Conservation (phyloP, 371 early-diverging fungal species). For the Phascolomyces articulosus region DNA sequence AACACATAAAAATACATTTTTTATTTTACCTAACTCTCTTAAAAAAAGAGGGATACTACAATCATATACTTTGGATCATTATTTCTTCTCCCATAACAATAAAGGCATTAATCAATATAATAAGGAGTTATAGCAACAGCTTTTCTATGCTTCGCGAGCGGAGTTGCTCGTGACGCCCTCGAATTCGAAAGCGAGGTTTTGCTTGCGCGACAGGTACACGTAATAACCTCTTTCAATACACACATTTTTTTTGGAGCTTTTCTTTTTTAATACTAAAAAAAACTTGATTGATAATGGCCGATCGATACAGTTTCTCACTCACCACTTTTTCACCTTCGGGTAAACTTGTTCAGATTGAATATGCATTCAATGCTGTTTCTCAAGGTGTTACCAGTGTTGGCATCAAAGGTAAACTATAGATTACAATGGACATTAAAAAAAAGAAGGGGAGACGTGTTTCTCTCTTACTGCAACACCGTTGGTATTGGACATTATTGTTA, state of each 20-base stretch:
- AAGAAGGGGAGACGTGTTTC: too few relatives aligned
- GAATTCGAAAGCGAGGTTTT: neutral
- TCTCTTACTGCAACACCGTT: too few relatives aligned
- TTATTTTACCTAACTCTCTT: too few relatives aligned
- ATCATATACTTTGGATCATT: too few relatives aligned
- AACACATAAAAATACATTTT: too few relatives aligned
- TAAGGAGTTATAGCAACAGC: too few relatives aligned
- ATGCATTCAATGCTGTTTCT: slow-evolving; percentile 96
- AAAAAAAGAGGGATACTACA: too few relatives aligned
- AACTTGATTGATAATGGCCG: slow-evolving; percentile 42
- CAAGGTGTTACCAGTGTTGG: slow-evolving; percentile 97
- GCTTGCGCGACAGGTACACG: neutral
- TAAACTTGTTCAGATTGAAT: slow-evolving; percentile 98
- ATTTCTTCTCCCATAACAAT: too few relatives aligned
- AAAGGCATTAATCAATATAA: too few relatives aligned
- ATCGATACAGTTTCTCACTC: slow-evolving; percentile 93
- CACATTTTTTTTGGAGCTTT: neutral
- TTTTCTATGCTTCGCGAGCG: neutral
- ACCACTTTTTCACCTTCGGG: slow-evolving; percentile 99
- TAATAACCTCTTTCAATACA: neutral
- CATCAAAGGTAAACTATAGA: slow-evolving; percentile 83
- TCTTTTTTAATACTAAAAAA: too few relatives aligned
- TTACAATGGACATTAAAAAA: too few relatives aligned
- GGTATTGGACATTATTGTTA: too few relatives aligned
- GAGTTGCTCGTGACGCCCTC: slow-evolving; percentile 1